phyloP scores from a whole-genome alignment of 2,329 filamentous ascomycete species.

The Pseudogymnoascus sp. region DNA sequence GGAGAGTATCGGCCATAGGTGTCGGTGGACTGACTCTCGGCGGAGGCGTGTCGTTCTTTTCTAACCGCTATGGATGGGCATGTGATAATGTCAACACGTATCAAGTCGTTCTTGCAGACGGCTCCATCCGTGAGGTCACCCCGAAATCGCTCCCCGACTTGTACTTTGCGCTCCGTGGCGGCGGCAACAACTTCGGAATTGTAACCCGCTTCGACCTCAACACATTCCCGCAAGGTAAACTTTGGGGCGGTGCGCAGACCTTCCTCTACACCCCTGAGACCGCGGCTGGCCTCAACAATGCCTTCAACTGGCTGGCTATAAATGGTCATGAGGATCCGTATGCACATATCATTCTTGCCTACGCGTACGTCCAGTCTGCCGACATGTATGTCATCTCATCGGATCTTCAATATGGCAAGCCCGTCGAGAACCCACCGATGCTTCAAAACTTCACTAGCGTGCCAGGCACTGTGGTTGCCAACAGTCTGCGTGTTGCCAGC shows the following conservation, averaged over 20 bases:
- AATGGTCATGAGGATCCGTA: conserved; percentile 20
- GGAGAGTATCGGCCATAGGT: conserved; percentile 25
- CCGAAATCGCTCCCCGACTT: conserved; percentile 34
- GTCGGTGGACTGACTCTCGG: conserved; percentile 20
- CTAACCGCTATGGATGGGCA: conserved; percentile 19
- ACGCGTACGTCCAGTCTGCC: conserved; percentile 5
- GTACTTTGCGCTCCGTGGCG: conserved; percentile 46
- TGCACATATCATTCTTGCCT: conserved; percentile 24
- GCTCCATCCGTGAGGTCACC: conserved; percentile 24
- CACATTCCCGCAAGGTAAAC: conserved; percentile 23
- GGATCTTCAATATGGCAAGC: conserved; percentile 12
- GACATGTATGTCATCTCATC: conserved; percentile 11
- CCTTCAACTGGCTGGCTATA: neutral
- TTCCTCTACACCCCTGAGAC: conserved; percentile 1
- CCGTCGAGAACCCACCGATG: conserved; percentile 16
- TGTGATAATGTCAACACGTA: conserved; percentile 18
- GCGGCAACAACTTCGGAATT: conserved; percentile 49
- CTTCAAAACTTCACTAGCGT: conserved; percentile 16
- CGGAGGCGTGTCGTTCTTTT: conserved; percentile 20
- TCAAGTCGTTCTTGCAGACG: conserved; percentile 28
- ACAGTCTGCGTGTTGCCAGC: conserved; percentile 17
- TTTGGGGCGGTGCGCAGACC: conserved; percentile 14
- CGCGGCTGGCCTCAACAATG: neutral
- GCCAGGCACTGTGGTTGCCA: conserved; percentile 14
- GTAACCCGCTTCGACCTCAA: conserved; percentile 40